phyloP scores from a whole-genome alignment of 768 basidiomycete species.

The Serendipita indica region DNA sequence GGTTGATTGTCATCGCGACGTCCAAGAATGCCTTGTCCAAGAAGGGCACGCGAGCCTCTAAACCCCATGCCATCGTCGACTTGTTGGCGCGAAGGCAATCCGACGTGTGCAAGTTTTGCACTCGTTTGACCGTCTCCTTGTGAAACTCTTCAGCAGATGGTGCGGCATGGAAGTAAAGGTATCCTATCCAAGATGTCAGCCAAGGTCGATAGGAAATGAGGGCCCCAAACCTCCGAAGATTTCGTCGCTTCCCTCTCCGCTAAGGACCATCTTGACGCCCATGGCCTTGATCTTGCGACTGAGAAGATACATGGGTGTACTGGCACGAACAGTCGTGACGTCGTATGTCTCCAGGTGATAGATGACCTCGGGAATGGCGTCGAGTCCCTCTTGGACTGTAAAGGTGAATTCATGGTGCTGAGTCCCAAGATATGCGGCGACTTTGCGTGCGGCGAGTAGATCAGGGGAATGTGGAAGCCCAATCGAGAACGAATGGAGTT shows the following conservation, averaged over 20 bases:
- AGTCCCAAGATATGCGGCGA: conserved; percentile 84
- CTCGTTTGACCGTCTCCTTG: conserved; percentile 84
- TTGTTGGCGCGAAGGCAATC: conserved; percentile 99
- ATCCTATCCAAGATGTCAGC: conserved; percentile 38
- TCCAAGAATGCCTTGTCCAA: conserved; percentile 94
- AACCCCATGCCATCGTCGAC: conserved; percentile 99
- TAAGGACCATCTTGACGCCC: conserved; percentile 99
- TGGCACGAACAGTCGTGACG: conserved; percentile 94
- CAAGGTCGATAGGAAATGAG: neutral
- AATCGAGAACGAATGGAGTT: conserved; percentile 94
- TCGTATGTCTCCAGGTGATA: conserved; percentile 98
- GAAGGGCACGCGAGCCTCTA: conserved; percentile 97
- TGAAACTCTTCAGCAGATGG: conserved; percentile 81
- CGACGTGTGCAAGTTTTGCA: conserved; percentile 94
- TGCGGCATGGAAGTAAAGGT: conserved; percentile 98
- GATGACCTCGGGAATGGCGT: conserved; percentile 94
- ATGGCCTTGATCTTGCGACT: conserved; percentile 98
- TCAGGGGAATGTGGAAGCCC: conserved; percentile 93
- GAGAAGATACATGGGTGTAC: conserved; percentile 97
- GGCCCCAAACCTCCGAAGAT: conserved; percentile 68
- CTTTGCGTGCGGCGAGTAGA: conserved; percentile 83
- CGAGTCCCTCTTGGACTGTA: conserved; percentile 93
- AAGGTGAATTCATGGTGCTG: conserved; percentile 96
- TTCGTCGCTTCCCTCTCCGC: conserved; percentile 95
- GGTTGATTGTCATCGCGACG: conserved; percentile 78